phyloP scores from a whole-genome alignment of 2,329 filamentous ascomycete species.

The Truncatella angustata region DNA sequence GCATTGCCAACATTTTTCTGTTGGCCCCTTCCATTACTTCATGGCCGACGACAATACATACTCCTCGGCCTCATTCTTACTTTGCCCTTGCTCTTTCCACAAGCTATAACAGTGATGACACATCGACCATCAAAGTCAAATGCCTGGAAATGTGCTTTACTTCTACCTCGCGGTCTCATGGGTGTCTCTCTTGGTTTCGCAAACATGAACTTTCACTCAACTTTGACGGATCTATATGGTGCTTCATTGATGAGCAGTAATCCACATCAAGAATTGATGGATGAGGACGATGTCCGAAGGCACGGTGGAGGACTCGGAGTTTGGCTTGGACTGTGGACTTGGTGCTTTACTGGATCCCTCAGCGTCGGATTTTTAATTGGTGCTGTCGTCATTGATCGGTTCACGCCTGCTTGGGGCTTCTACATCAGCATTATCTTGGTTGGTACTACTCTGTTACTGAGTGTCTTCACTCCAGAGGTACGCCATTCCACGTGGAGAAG shows the following conservation, averaged over 20 bases:
- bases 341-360: constrained; percentile 72
- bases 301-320: constrained; percentile 76
- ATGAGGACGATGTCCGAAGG: constrained; percentile 65
- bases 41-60: constrained; percentile 77
- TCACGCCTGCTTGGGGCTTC: constrained; percentile 71
- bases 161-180: constrained; percentile 64
- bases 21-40: constrained; percentile 73
- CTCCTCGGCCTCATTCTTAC: constrained; percentile 65
- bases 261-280: constrained; percentile 70
- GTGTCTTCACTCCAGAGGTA: constrained; percentile 70
- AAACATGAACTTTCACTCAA: constrained; percentile 73
- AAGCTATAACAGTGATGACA: constrained; percentile 63
- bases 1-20: constrained; percentile 67
- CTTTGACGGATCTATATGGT: constrained; percentile 72
- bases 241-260: constrained; percentile 70
- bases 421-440: constrained; percentile 70
- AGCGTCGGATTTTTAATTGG: constrained; percentile 71
- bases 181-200: constrained; percentile 71
- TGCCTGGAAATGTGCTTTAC: constrained; percentile 58
- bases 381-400: constrained; percentile 62
- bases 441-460: constrained; percentile 63
- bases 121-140: constrained; percentile 54
- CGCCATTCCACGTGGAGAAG: constrained; percentile 66
- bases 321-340: constrained; percentile 79
- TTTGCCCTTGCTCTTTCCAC: constrained; percentile 72